phyloP scores from a whole-genome alignment of 2,329 filamentous ascomycete species.

The Aureobasidium leucospermi region DNA sequence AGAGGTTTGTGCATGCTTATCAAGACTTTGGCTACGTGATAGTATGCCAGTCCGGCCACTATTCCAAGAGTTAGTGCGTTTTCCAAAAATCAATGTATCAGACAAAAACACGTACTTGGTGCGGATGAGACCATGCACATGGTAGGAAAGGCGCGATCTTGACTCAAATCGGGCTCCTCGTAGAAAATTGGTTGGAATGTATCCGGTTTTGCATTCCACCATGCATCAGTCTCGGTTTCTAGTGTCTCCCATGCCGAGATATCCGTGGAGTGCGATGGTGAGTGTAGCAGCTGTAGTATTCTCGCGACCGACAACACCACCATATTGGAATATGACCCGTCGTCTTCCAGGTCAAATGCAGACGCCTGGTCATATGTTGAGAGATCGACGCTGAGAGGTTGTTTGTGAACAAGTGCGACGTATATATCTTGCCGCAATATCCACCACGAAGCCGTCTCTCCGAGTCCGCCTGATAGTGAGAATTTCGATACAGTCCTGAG shows the following conservation, averaged over 20 bases:
- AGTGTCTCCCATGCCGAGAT: not conserved
- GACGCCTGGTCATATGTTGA: slow-evolving; percentile 32
- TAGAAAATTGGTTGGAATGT: slow-evolving; percentile 25
- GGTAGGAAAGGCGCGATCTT: slow-evolving; percentile 23
- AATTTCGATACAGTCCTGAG: slow-evolving; percentile 34
- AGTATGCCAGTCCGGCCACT: slow-evolving; percentile 32
- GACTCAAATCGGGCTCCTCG: slow-evolving; percentile 15
- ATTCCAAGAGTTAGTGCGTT: too few species aligned
- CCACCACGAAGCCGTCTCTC: slow-evolving; percentile 37
- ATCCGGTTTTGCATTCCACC: slow-evolving; percentile 16
- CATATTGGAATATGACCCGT: slow-evolving; percentile 32
- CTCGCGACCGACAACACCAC: slow-evolving; percentile 34
- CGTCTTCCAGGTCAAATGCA: slow-evolving; percentile 31
- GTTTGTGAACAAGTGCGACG: slow-evolving; percentile 30
- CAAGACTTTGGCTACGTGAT: slow-evolving; percentile 28
- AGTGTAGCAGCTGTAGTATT: slow-evolving; percentile 25
- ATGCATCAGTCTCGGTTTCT: slow-evolving; percentile 16
- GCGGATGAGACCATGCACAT: slow-evolving; percentile 29
- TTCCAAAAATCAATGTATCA: too few species aligned
- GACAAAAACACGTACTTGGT: slow-evolving; percentile 18
- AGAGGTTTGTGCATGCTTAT: slow-evolving; percentile 17
- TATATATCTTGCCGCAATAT: slow-evolving; percentile 37
- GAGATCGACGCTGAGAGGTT: slow-evolving; percentile 32
- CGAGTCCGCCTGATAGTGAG: slow-evolving; percentile 33
- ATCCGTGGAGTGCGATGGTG: not conserved